Conservation (phyloP, 331 rosid species). For the Saraca asoca region DNA sequence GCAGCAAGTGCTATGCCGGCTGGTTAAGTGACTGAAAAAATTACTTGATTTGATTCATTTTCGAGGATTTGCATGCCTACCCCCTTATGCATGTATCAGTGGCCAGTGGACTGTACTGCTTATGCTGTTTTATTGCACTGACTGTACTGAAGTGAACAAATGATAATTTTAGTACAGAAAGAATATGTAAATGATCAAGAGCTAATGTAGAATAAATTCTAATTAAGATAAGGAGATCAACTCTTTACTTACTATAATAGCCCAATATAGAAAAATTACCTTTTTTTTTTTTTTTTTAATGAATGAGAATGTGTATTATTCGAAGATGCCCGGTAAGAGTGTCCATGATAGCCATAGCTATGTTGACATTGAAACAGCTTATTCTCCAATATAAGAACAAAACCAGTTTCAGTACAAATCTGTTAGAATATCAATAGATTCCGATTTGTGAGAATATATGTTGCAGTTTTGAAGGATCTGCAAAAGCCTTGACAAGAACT, state of each 20-base stretch:
- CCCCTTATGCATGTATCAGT: slow-evolving; percentile 13
- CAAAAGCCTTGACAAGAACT: slow-evolving; percentile 33
- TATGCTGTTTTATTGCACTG: slow-evolving; percentile 33
- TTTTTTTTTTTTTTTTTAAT: too few species aligned
- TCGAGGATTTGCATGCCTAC: slow-evolving; percentile 16
- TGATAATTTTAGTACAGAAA: slow-evolving; percentile 14
- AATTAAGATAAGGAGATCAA: slow-evolving; percentile 4
- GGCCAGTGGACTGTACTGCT: slow-evolving; percentile 29
- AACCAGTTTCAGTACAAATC: slow-evolving; percentile 5
- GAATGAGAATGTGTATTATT: background rate
- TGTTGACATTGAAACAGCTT: background rate
- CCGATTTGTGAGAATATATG: slow-evolving; percentile 35
- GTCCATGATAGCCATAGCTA: background rate
- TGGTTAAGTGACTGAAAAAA: background rate
- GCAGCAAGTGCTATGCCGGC: background rate
- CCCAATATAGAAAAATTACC: background rate
- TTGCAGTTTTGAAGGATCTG: slow-evolving; percentile 41
- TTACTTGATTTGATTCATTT: slow-evolving; percentile 4
- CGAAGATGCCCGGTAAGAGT: background rate
- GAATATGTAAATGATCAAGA: slow-evolving; percentile 29
- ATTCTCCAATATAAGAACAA: background rate
- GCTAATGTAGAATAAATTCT: slow-evolving; percentile 44
- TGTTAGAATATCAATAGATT: slow-evolving; percentile 38
- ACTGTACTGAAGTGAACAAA: slow-evolving; percentile 13
- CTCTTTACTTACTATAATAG: slow-evolving; percentile 22